Evolutionary conservation across 2,329 filamentous ascomycete species (phyloP).

Genomic region (Coccinonectria pachysandricola): DNA sequence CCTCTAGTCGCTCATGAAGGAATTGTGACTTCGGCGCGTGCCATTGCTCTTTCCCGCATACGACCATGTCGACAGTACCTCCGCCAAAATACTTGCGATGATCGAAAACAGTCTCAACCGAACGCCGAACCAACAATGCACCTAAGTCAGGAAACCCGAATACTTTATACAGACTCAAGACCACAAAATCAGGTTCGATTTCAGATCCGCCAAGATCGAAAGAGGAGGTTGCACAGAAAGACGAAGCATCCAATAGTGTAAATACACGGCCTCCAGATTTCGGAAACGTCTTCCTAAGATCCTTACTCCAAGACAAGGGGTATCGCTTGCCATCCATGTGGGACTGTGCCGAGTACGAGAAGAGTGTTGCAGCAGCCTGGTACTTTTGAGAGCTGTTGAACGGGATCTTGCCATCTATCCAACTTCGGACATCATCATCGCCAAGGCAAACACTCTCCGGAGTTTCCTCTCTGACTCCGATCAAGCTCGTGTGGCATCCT

Average conservation of each 20-base stretch:
- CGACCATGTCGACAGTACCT: constrained; percentile 85
- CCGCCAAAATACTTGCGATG: constrained; percentile 79
- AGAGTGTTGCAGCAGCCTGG: constrained; percentile 30
- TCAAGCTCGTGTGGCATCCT: constrained; percentile 76
- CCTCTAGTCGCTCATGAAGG: constrained; percentile 76
- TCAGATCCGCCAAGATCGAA: constrained; percentile 56
- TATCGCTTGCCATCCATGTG: constrained; percentile 79
- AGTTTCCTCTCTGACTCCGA: constrained; percentile 70
- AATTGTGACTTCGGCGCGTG: constrained; percentile 63
- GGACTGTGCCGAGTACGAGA: constrained; percentile 85
- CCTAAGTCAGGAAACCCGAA: constrained; percentile 93
- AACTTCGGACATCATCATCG: constrained; percentile 52
- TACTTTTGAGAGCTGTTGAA: constrained; percentile 15
- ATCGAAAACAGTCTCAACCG: constrained; percentile 52
- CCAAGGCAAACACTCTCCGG: constrained; percentile 53
- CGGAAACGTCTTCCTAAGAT: constrained; percentile 27
- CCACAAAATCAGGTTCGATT: constrained; percentile 69
- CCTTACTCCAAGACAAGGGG: constrained; percentile 57
- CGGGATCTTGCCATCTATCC: constrained; percentile 40
- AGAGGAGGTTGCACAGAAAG: constrained; percentile 65
- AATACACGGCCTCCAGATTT: constrained; percentile 32
- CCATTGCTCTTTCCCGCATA: constrained; percentile 69
- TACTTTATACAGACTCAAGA: constrained; percentile 92
- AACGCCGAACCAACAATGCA: constrained; percentile 69
- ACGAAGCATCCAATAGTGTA: constrained; percentile 76